Evolutionary conservation across 495 filamentous ascomycete genomes (phyloP).

Genomic region (Cercophora newfieldiana): DNA sequence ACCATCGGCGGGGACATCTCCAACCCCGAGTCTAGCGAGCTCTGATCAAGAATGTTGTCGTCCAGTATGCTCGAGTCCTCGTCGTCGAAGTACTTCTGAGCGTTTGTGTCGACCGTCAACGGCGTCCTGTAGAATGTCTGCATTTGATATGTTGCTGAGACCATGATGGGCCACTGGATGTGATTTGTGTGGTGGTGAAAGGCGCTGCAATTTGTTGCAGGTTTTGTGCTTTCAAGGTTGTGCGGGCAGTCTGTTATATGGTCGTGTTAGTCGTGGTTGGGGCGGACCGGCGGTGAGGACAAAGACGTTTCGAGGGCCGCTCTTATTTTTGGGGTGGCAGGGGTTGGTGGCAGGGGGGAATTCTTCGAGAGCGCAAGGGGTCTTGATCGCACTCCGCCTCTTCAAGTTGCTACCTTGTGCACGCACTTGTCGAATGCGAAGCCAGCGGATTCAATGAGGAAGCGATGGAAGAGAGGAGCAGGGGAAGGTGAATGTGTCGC

Average conservation of each 20-base stretch:
- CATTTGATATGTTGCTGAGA: slow-evolving; percentile 49
- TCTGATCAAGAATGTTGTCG: slow-evolving; percentile 77
- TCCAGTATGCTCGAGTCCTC: slow-evolving; percentile 82
- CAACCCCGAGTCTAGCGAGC: slow-evolving; percentile 61
- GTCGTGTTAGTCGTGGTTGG: slow-evolving; percentile 39
- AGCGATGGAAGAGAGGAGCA: slow-evolving; percentile 18
- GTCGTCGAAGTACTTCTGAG: slow-evolving; percentile 68
- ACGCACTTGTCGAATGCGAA: background rate
- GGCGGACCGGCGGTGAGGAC: slow-evolving; percentile 34
- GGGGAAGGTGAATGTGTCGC: background rate
- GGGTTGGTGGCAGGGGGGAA: slow-evolving; percentile 22
- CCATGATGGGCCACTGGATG: slow-evolving; percentile 45
- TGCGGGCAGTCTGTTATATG: slow-evolving; percentile 33
- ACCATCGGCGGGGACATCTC: slow-evolving; percentile 68
- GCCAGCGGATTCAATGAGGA: slow-evolving; percentile 17
- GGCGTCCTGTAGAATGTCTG: slow-evolving; percentile 64
- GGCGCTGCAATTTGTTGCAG: slow-evolving; percentile 15
- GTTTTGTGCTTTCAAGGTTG: slow-evolving; percentile 19
- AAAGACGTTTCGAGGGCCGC: slow-evolving; percentile 22
- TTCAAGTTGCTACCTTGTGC: background rate
- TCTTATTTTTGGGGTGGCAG: slow-evolving; percentile 33
- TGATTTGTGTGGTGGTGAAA: slow-evolving; percentile 19
- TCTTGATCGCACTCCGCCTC: background rate
- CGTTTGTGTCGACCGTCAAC: slow-evolving; percentile 61
- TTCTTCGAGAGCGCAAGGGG: slow-evolving; percentile 10